phyloP scores from a whole-genome alignment of 2,329 filamentous ascomycete species.

The Ascochyta pisi region DNA sequence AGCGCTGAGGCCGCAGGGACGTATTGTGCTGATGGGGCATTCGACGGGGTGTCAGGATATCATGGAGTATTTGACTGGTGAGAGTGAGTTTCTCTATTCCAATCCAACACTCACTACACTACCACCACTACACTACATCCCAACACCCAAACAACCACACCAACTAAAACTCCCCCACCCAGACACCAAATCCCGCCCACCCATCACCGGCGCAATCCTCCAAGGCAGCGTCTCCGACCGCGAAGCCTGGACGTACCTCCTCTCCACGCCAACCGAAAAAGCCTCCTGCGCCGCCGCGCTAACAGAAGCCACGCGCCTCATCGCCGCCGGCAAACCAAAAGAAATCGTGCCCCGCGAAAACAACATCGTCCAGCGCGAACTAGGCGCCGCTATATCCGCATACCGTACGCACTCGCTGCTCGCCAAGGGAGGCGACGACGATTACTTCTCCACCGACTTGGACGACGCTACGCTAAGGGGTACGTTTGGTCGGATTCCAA shows the following conservation, averaged over 20 bases:
- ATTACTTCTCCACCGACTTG: slow-evolving; percentile 87
- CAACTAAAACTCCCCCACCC: background rate
- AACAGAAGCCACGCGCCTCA: slow-evolving; percentile 61
- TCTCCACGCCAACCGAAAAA: slow-evolving; percentile 31
- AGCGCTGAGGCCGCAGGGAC: slow-evolving; percentile 46
- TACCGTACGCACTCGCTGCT: slow-evolving; percentile 65
- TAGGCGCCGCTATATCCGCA: slow-evolving; percentile 60
- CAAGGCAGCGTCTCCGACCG: slow-evolving; percentile 83
- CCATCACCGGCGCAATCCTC: slow-evolving; percentile 76
- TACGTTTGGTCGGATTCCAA: slow-evolving; percentile 71
- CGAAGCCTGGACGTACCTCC: slow-evolving; percentile 60
- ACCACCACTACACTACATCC: background rate
- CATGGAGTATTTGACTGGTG: slow-evolving; percentile 65
- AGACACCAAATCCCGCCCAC: slow-evolving; percentile 49
- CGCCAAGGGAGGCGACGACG: slow-evolving; percentile 73
- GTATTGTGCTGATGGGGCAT: slow-evolving; percentile 73
- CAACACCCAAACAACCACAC: background rate
- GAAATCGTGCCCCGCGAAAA: slow-evolving; percentile 60
- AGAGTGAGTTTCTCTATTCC: slow-evolving; percentile 11
- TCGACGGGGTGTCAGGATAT: slow-evolving; percentile 73
- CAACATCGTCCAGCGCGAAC: slow-evolving; percentile 32
- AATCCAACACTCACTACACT: no score
- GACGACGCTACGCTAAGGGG: slow-evolving; percentile 60
- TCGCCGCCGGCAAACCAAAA: slow-evolving; percentile 60
- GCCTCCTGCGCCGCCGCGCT: slow-evolving; percentile 38